Conservation (phyloP, 495 filamentous ascomycete genomes). For the Aspergillus leporis region DNA sequence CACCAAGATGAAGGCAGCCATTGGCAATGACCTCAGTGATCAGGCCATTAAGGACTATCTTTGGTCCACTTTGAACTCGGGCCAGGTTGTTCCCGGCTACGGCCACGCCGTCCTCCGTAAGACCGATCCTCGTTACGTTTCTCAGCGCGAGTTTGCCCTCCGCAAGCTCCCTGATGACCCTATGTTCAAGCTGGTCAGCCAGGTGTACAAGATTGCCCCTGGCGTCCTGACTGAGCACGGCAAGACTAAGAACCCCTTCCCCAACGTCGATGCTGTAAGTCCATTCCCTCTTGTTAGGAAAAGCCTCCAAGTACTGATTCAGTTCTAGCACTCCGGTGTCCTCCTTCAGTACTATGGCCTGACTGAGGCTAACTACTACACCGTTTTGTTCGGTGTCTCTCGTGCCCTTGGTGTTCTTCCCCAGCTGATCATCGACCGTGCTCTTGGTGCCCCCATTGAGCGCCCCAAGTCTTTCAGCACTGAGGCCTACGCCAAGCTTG, state of each 20-base stretch:
- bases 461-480: conserved; percentile 97
- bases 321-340: conserved; percentile 80
- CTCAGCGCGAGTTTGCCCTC: conserved; percentile 93
- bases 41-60: conserved; percentile 96
- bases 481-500: conserved; percentile 92
- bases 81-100: conserved; percentile 96
- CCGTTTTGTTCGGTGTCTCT: conserved; percentile 97
- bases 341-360: conserved; percentile 99
- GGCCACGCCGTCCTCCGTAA: conserved; percentile 98
- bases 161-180: conserved; percentile 90
- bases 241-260: conserved; percentile 95
- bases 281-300: conserved; percentile 24
- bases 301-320: conserved; percentile 23
- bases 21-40: conserved; percentile 94
- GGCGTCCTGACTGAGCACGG: conserved; percentile 97
- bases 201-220: conserved; percentile 99
- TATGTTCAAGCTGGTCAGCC: conserved; percentile 99
- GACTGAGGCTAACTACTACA: conserved; percentile 99
- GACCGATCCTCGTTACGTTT: conserved; percentile 97
- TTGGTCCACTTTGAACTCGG: conserved; percentile 92
- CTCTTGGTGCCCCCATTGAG: conserved; percentile 70
- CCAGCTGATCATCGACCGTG: conserved; percentile 99
- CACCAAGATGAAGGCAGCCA: conserved; percentile 93
- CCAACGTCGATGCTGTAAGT: conserved; percentile 67
- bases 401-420: conserved; percentile 97